A percentile compares a stretch with the other conserved stretches of the same genome.
These are phyloP conservation scores for Melastoma candidum DNA, from an alignment of 441 rosid species.

Conservation along the genomic window DNA sequence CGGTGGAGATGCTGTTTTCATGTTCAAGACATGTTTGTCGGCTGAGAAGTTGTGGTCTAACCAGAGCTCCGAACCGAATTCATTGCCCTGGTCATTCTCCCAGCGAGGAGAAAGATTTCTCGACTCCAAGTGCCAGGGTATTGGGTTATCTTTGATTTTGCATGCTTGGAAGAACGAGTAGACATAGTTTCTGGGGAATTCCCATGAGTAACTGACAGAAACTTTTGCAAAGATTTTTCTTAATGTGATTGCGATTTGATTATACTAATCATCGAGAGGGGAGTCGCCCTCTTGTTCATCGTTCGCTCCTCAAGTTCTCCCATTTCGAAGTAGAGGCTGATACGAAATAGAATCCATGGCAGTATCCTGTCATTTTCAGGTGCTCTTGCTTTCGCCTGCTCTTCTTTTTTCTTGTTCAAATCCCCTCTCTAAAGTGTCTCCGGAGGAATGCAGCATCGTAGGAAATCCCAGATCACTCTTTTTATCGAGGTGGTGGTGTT, in stretches of 20 bases:
- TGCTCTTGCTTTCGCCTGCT: too few relatives aligned
- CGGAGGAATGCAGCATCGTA: too few relatives aligned
- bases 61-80: conserved; percentile 37
- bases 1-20: conserved; percentile 62
- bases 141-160: conserved; percentile 64
- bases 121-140: conserved; percentile 50
- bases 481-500: too few relatives aligned
- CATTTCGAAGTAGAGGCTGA: neutral
- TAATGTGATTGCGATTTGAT: conserved; percentile 37
- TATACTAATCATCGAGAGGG: conserved; percentile 28
- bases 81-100: conserved; percentile 47
- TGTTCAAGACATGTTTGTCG: conserved; percentile 70
- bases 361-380: too few relatives aligned
- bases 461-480: too few relatives aligned
- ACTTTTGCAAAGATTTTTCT: conserved; percentile 28
- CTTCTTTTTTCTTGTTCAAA: too few relatives aligned
- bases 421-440: too few relatives aligned
- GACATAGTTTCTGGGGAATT: conserved; percentile 20
- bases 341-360: too few relatives aligned
- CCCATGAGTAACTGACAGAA: conserved; percentile 37
- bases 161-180: conserved; percentile 86
- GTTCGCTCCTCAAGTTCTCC: conserved; percentile 7
- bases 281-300: conserved; percentile 18
- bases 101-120: conserved; percentile 30
- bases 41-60: conserved; percentile 57